These are phyloP conservation scores for Torulaspora globosa DNA, from an alignment of 1,139 yeast genomes.

Conservation along the genomic window DNA sequence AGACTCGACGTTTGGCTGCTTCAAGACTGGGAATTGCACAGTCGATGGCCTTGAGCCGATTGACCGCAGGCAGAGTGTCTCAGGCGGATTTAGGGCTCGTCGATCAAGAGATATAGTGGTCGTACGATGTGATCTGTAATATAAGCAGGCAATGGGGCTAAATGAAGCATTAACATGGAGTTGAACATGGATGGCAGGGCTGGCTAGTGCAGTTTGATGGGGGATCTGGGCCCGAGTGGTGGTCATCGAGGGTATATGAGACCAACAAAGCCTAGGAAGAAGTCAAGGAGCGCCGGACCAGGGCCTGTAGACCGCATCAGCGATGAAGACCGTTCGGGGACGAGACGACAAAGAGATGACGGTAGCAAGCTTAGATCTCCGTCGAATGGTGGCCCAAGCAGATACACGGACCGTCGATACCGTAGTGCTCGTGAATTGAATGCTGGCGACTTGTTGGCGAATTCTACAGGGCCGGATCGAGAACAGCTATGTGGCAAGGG, in stretches of 20 bases:
- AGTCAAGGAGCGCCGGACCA: constrained; percentile 14
- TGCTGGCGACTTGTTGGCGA: neutral
- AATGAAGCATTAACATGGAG: neutral
- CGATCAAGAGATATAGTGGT: too few relatives aligned
- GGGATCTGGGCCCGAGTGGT: neutral
- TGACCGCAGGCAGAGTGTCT: too few relatives aligned
- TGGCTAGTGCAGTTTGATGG: neutral
- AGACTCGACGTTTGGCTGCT: too few relatives aligned
- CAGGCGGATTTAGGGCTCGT: too few relatives aligned
- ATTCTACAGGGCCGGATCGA: neutral
- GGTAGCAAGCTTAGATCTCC: neutral
- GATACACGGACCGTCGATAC: neutral
- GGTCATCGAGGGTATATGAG: constrained; percentile 2
- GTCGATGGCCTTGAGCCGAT: neutral
- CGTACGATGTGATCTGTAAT: too few relatives aligned
- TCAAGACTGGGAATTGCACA: too few relatives aligned
- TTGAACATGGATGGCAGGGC: neutral
- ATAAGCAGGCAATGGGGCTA: neutral
- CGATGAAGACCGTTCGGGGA: neutral
- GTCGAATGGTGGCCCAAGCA: neutral
- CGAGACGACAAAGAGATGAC: neutral
- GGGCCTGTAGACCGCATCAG: constrained; percentile 15
- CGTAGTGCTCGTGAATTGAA: neutral
- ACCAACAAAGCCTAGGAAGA: constrained; percentile 13
- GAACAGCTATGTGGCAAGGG: neutral